Evolutionary conservation across 192 early-diverging fungal species (phyloP), one percentile per base, ranked within the genome.

Genomic region (Glomus cerebriforme): DNA sequence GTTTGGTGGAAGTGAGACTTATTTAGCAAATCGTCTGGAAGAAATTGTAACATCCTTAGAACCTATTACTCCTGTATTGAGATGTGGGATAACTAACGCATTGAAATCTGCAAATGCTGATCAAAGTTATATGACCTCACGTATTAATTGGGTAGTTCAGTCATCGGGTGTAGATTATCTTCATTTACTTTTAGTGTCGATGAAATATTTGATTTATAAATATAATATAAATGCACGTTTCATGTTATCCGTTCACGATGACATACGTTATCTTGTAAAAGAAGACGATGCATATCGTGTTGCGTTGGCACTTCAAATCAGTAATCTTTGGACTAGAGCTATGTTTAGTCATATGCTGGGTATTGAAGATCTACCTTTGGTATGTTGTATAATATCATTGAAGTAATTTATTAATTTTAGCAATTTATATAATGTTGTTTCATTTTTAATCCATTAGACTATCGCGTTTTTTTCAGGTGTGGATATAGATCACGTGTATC

Each of bases 151-250:
- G 96, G 95, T 94, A 1, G 98, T 99, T 6, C 98, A 99, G 82
- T 97, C 96, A 27, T 98, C 96, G 0, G 98, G 96, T 24, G 96
- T 98, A n/a, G 96, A 99, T 78, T 99, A 99, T 78, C 83, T 99
- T 22, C 96, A 99, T 80, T 82, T 98, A 67, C 85, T 99, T 15
- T 83, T 98, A 12, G 94, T 94, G 0, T 92, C 94, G 3, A 95
- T 97, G 92, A 81, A 89, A 60, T 95, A 98, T 79, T 81, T 99
- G 78, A 90, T 93, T 35, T 82, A 92, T 26, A 87, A 91, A 60
- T 90, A 97, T 76, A 79, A 88, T 8, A 95, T 99, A 70, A 81
- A 92, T 43, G 91, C 93, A 31, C 87, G 96, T 22, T 96, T 97
- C 79, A 89, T 95, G 88, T 81, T 99, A 29, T 93, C 92, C 64